These are phyloP conservation scores for Sporothrix humicola DNA, from an alignment of 2,329 filamentous ascomycete genomes.

Conservation along the genomic window DNA sequence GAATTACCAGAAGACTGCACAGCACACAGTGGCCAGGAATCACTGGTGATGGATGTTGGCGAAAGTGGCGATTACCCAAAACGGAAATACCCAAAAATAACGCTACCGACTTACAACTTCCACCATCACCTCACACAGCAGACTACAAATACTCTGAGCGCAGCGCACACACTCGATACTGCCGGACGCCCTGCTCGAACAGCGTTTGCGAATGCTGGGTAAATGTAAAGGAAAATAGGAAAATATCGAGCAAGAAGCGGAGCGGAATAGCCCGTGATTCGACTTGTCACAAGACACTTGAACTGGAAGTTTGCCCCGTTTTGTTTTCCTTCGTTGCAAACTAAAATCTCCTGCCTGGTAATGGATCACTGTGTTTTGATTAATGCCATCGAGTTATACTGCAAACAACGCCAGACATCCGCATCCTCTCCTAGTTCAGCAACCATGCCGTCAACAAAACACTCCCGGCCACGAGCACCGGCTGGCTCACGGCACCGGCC, in stretches of 20 bases:
- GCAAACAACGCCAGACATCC: not conserved
- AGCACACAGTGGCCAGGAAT: not conserved
- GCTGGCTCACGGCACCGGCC: constrained; percentile 1
- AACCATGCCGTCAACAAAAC: not conserved
- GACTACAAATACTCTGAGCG: not conserved
- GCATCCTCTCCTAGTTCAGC: not conserved
- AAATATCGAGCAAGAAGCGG: not conserved
- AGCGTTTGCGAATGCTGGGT: not conserved
- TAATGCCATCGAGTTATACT: not conserved
- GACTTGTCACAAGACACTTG: not conserved
- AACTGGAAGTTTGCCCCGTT: not conserved
- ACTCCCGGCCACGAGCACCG: not conserved
- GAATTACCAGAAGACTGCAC: not conserved
- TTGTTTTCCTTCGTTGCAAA: not conserved
- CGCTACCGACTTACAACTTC: no score
- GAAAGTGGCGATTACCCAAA: not conserved
- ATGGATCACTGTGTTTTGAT: not conserved
- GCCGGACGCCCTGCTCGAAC: not conserved
- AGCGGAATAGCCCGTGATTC: not conserved
- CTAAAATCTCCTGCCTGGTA: not conserved
- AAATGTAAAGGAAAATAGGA: not conserved
- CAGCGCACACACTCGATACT: not conserved
- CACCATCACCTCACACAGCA: not conserved
- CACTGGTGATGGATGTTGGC: no score
- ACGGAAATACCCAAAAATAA: no score